Base-by-base conservation (phyloP, 257 asterid species). In the Haberlea rhodopensis region DNA sequence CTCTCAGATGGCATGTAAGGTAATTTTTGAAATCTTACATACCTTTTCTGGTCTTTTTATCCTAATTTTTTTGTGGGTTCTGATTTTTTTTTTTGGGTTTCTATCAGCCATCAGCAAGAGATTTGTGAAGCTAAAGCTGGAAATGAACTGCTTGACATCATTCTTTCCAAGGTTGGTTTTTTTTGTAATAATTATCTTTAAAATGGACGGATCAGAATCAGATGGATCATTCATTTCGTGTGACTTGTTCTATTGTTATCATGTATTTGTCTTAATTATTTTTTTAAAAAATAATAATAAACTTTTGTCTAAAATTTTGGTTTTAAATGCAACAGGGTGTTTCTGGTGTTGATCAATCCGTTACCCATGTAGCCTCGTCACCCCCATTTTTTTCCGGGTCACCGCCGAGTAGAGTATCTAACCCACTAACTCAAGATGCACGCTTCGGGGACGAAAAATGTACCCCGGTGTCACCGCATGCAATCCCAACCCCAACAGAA, bases 101-200 rank as follows among this genome's bases (percentile, higher is more conserved):
- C 10, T 37, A 22, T 10, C 79, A 90, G 95, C 76, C 81, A 88
- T 72, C 97, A 84, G 59, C 94, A 77, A 68, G 97, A 91, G 66
- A 76, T 80, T 28, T 76, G 71, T 77, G 96, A 90, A 65, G 82
- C 89, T 4, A 82, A 79, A 73, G 94, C 97, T 69, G 97, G 89
- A 60, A 82, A 84, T 76, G 97, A 91, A 23, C 75, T 91, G n/a
- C 73, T 91, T 78, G 96, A 88, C 73, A 81, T 88, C 76, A 84
- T 91, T 68, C 89, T 86, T 15, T 71, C 95, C 5, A 86, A 91
- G 95, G 96, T 85, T 23, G 13, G 75, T 34, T 59, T 62, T 60
- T 25, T 16, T 27, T 45, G 5, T 8, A 6, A n/a, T 72, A 0
- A 3, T 48, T 48, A 11, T 59, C n/a, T 37, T 53, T 11, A 57